These are phyloP conservation scores for Meripilus lineatus DNA, from an alignment of 1,284 basidiomycete species.

Conservation along the genomic window DNA sequence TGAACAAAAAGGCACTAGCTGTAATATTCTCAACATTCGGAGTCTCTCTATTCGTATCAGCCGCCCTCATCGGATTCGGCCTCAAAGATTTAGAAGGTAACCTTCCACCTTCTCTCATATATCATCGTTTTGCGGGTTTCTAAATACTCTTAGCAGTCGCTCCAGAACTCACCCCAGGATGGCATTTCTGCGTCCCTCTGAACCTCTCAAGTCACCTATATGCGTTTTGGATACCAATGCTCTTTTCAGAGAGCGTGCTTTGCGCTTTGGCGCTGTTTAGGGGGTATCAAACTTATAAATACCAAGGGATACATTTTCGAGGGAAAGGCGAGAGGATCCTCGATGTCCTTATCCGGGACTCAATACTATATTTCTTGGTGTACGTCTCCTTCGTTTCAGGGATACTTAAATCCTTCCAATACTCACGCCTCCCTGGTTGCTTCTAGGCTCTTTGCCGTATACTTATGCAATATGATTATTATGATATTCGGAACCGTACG, in stretches of 20 bases:
- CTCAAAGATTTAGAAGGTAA: constrained; percentile 34
- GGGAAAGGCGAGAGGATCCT: constrained; percentile 36
- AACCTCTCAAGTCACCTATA: constrained; percentile 39
- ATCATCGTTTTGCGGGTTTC: background rate
- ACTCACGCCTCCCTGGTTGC: no score
- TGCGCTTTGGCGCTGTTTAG: constrained; percentile 44
- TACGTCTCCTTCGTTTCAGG: constrained; percentile 20
- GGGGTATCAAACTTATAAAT: constrained; percentile 39
- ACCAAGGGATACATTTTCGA: constrained; percentile 29
- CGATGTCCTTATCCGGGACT: constrained; percentile 51
- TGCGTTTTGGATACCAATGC: constrained; percentile 57
- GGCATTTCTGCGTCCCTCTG: constrained; percentile 38
- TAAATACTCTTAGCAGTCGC: constrained; percentile 10
- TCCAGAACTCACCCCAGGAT: constrained; percentile 21
- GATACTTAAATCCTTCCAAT: background rate
- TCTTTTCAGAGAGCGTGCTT: constrained; percentile 47
- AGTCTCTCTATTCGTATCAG: constrained; percentile 34
- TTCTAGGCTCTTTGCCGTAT: constrained; percentile 50
- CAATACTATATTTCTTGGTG: constrained; percentile 52
- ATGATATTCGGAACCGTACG: constrained; percentile 44
- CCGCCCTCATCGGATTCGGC: constrained; percentile 42
- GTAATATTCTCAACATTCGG: constrained; percentile 35
- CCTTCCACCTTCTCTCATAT: no score
- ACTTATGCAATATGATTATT: constrained; percentile 46
- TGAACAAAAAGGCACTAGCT: constrained; percentile 43